Evolutionary conservation across 139 green algal genomes (phyloP).

Genomic region (Pseudopediastrum boryanum): DNA sequence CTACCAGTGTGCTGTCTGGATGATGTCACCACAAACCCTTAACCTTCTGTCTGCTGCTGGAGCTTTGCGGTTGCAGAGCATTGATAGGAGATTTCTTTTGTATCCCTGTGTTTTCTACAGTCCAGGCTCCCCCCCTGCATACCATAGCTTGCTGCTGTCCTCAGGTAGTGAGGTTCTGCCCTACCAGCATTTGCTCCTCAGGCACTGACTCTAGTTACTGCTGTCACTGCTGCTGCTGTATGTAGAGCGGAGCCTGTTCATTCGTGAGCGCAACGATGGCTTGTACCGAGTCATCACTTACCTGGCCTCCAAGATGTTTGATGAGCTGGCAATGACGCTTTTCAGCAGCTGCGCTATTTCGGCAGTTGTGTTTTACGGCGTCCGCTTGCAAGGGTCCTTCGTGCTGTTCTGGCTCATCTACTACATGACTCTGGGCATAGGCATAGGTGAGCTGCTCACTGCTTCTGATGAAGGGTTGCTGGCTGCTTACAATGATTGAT

Average conservation of each 20-base stretch:
- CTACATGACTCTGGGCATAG: conserved; percentile 48
- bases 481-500: neutral
- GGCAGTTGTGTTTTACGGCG: conserved; percentile 35
- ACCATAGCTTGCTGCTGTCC: no score
- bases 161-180: no score
- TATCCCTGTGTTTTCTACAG: no score
- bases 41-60: no score
- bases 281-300: conserved; percentile 85
- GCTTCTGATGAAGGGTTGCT: neutral
- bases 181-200: no score
- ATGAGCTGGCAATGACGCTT: conserved; percentile 47
- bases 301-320: conserved; percentile 75
- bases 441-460: conserved; percentile 38
- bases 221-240: neutral
- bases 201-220: no score
- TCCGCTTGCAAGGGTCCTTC: conserved; percentile 48
- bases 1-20: no score
- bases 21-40: no score
- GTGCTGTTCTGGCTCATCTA: conserved; percentile 61
- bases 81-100: no score
- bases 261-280: conserved; percentile 78
- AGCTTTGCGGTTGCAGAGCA: no score
- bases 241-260: conserved; percentile 78
- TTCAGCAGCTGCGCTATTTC: neutral
- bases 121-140: no score